Percentiles rank a stretch among this genome's conserved stretches.
Conservation (phyloP, 2,329 filamentous ascomycete genomes). For the Venturia oleaginea region DNA sequence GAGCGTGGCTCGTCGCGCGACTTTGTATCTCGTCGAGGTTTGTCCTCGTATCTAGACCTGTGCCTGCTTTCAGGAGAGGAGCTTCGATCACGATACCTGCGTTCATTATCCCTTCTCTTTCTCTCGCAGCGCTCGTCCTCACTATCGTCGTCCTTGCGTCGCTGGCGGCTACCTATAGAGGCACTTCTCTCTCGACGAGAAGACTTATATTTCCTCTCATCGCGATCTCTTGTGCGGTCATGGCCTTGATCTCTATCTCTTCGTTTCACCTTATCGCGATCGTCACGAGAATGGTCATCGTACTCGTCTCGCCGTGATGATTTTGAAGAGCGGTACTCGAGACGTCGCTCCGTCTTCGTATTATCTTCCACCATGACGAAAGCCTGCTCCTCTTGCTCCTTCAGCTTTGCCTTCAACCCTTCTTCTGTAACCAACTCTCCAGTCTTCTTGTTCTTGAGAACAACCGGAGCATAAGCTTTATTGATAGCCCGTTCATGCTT, state of each 20-base stretch:
- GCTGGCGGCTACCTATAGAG: constrained; percentile 13
- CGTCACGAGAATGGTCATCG: background rate
- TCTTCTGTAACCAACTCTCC: constrained; percentile 55
- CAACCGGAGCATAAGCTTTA: constrained; percentile 51
- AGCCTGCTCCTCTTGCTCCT: constrained; percentile 35
- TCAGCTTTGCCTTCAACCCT: constrained; percentile 45
- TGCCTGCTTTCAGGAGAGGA: background rate
- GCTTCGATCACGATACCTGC: constrained; percentile 8
- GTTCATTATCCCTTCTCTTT: background rate
- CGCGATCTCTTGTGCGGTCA: constrained; percentile 8
- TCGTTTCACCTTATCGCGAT: background rate
- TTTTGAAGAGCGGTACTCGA: constrained; percentile 3
- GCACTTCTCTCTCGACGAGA: constrained; percentile 17
- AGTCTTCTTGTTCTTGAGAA: constrained; percentile 52
- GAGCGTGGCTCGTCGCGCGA: background rate
- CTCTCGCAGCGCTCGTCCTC: background rate
- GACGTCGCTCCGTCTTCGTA: background rate
- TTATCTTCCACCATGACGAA: constrained; percentile 20
- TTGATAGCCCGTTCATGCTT: constrained; percentile 29
- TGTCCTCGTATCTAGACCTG: constrained; percentile 7
- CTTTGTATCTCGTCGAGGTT: background rate
- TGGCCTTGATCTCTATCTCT: constrained; percentile 8
- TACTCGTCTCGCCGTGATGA: background rate
- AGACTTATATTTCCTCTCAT: constrained; percentile 16
- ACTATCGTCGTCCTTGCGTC: constrained; percentile 3